A percentile compares a stretch with the other conserved stretches of the same genome.
Conservation (phyloP, 2,329 filamentous ascomycete species). For the Alternaria tenuissima region DNA sequence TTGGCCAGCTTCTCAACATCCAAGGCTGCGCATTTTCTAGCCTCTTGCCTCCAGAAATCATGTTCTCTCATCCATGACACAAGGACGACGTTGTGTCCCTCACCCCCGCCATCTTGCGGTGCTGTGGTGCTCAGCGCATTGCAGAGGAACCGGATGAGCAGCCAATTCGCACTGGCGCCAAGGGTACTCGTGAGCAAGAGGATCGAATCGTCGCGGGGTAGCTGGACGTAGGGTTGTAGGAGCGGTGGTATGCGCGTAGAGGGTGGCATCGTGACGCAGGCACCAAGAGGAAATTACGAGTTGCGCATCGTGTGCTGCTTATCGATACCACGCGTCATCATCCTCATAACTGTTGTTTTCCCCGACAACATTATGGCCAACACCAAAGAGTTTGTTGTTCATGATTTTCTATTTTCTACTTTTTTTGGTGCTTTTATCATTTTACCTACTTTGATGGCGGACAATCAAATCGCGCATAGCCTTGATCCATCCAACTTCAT, state of each 20-base stretch:
- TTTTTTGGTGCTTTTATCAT: slow-evolving; percentile 17
- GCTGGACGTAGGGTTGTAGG: slow-evolving; percentile 69
- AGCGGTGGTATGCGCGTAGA: slow-evolving; percentile 67
- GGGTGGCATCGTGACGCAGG: slow-evolving; percentile 40
- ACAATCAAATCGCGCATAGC: not conserved
- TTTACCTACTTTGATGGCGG: slow-evolving; percentile 6
- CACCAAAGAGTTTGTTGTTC: not conserved
- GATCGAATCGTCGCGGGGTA: slow-evolving; percentile 67
- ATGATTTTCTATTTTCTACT: not conserved
- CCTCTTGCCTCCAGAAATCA: slow-evolving; percentile 79
- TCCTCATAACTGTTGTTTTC: not conserved
- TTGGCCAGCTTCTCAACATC: slow-evolving; percentile 70
- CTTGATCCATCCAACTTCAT: not conserved
- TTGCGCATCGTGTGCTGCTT: slow-evolving; percentile 12
- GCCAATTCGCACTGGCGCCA: slow-evolving; percentile 63
- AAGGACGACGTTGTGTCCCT: slow-evolving; percentile 65
- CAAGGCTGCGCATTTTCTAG: slow-evolving; percentile 73
- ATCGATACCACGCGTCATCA: slow-evolving; percentile 12
- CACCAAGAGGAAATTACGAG: slow-evolving; percentile 8
- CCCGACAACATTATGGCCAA: not conserved
- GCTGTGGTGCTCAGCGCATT: slow-evolving; percentile 50
- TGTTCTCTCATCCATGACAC: slow-evolving; percentile 84
- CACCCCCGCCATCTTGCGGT: slow-evolving; percentile 38
- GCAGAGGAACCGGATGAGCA: slow-evolving; percentile 61
- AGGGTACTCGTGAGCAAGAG: slow-evolving; percentile 72